Evolutionary conservation across 2,329 filamentous ascomycete species (phyloP).

Genomic region (Nemania bipapillata): DNA sequence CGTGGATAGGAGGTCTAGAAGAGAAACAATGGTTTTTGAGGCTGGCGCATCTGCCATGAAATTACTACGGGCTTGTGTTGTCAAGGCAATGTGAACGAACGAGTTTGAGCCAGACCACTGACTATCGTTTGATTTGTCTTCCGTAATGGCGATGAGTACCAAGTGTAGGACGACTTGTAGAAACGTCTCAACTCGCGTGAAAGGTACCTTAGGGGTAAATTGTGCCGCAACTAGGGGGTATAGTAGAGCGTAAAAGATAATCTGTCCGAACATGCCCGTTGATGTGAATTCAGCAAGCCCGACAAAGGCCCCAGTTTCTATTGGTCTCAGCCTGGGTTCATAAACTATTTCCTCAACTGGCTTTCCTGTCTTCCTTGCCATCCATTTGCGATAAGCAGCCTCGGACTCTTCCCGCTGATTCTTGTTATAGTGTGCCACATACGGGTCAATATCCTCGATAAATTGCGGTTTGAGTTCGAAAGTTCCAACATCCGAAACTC

Average conservation of each 20-base stretch:
- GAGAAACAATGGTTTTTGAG: slow-evolving; percentile 70
- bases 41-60: slow-evolving; percentile 67
- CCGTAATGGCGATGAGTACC: slow-evolving; percentile 82
- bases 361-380: slow-evolving; percentile 88
- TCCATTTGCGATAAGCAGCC: slow-evolving; percentile 83
- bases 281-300: slow-evolving; percentile 81
- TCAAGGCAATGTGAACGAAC: slow-evolving; percentile 78
- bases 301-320: slow-evolving; percentile 80
- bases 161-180: slow-evolving; percentile 91
- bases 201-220: slow-evolving; percentile 77
- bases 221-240: slow-evolving; percentile 78
- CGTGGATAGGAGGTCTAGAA: slow-evolving; percentile 69
- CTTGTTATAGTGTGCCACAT: slow-evolving; percentile 94
- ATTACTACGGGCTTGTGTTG: slow-evolving; percentile 69
- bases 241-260: slow-evolving; percentile 86
- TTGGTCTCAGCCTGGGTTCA: slow-evolving; percentile 82
- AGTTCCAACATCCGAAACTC: slow-evolving; percentile 88
- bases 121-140: slow-evolving; percentile 74
- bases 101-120: slow-evolving; percentile 65
- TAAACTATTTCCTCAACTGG: slow-evolving; percentile 85
- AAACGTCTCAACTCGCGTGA: slow-evolving; percentile 88
- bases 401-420: slow-evolving; percentile 98
- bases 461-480: slow-evolving; percentile 91
- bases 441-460: slow-evolving; percentile 90
- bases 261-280: slow-evolving; percentile 86